These are phyloP conservation scores for Daldinia sp. DNA, from an alignment of 2,329 filamentous ascomycete genomes.

Conservation along the genomic window DNA sequence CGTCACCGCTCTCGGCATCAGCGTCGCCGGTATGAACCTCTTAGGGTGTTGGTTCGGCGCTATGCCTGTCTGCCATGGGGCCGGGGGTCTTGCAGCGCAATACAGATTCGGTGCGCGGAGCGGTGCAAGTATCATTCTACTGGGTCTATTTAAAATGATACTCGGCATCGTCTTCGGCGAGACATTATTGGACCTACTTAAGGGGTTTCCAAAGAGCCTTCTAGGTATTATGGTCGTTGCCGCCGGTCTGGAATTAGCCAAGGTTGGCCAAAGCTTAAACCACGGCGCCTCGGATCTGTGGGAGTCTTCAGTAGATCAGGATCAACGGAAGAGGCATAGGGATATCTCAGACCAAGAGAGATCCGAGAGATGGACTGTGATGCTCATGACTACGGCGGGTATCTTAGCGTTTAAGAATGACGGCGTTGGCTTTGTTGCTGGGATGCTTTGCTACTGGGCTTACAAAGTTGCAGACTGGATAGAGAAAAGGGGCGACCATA, in stretches of 20 bases:
- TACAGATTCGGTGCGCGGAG: constrained; percentile 92
- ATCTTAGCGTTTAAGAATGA: constrained; percentile 91
- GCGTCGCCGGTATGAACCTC: constrained; percentile 86
- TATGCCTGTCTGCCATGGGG: constrained; percentile 93
- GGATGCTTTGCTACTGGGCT: constrained; percentile 81
- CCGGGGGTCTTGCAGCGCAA: constrained; percentile 90
- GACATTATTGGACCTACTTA: constrained; percentile 77
- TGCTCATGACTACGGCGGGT: constrained; percentile 87
- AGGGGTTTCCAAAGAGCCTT: constrained; percentile 78
- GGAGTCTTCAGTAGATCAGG: constrained; percentile 64
- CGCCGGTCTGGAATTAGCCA: constrained; percentile 86
- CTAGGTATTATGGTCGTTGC: constrained; percentile 91
- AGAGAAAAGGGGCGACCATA: constrained; percentile 43
- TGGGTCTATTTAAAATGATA: constrained; percentile 80
- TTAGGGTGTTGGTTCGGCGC: constrained; percentile 90
- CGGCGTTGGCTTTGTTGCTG: constrained; percentile 85
- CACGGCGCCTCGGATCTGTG: constrained; percentile 73
- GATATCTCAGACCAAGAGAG: constrained; percentile 75
- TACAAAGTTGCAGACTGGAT: constrained; percentile 64
- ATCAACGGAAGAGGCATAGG: constrained; percentile 59
- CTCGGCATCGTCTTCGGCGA: constrained; percentile 82
- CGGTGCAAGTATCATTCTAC: constrained; percentile 82
- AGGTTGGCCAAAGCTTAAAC: constrained; percentile 86
- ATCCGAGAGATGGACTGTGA: constrained; percentile 84
- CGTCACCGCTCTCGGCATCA: constrained; percentile 82